Evolutionary conservation across 129 eudicot genomes (phyloP).

Genomic region (Lonicera japonica): DNA sequence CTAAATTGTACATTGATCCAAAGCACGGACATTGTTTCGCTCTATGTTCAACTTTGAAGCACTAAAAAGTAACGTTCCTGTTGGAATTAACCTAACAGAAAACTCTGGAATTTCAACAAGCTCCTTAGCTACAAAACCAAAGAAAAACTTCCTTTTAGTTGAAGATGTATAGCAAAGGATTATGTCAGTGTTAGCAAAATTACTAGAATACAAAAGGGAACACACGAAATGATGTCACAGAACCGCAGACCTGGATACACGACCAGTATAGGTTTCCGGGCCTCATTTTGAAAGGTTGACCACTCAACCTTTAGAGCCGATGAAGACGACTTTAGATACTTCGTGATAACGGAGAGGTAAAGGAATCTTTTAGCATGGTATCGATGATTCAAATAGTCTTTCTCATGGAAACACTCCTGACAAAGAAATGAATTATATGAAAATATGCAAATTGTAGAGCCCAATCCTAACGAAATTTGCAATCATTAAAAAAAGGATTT

Average conservation of each 20-base stretch:
- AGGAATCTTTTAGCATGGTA: constrained; percentile 95
- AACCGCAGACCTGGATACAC: constrained; percentile 64
- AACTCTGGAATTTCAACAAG: constrained; percentile 40
- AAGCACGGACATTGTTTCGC: constrained; percentile 63
- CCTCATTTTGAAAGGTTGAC: constrained; percentile 81
- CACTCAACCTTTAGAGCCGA: constrained; percentile 45
- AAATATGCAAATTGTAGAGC: neutral
- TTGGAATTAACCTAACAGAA: constrained; percentile 66
- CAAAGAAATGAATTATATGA: constrained; percentile 4
- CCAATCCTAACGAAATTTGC: neutral
- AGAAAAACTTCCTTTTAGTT: constrained; percentile 5
- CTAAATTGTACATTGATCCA: constrained; percentile 41
- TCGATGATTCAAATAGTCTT: constrained; percentile 82
- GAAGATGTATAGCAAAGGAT: neutral
- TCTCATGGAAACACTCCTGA: constrained; percentile 92
- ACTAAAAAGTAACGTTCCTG: constrained; percentile 58
- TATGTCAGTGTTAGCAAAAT: neutral
- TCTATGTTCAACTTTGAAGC: constrained; percentile 50
- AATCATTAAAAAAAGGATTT: too few species aligned
- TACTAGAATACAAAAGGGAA: neutral
- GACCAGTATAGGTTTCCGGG: constrained; percentile 81
- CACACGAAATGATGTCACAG: neutral
- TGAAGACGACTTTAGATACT: constrained; percentile 52
- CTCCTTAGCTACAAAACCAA: constrained; percentile 34
- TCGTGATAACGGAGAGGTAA: constrained; percentile 76